Base-by-base conservation (phyloP, 2,329 filamentous ascomycete species). In the Cercospora zeae-maydis region DNA sequence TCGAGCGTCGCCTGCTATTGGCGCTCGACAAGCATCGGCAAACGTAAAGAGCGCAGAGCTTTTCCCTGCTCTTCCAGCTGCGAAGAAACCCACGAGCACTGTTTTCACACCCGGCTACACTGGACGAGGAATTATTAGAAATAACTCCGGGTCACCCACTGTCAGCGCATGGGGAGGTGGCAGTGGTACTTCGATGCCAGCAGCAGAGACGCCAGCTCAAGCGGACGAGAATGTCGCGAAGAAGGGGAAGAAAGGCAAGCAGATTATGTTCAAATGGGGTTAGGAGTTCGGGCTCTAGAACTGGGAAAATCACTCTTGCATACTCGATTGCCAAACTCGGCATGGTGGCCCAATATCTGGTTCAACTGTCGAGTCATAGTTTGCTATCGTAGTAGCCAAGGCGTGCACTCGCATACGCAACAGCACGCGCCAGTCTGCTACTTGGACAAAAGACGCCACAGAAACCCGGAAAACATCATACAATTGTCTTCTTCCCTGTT, bases 1-100 rank as follows among this genome's bases (percentile, higher is more conserved):
- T 24, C 63, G 72, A 4, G 61, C 69, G 4, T 72, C 72, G 66
- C 62, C 77, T 71, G 67, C 69, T 37, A 73, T 75, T 3, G 77
- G 79, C 54, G 45, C 57, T 10, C 73, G 80, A 13, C 73, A 75
- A 27, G 73, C 71, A 1, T 67, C 69, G 4, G 65, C 67, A 21
- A 73, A 73, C 45, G 33, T 71, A 21, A 58, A 70, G 63, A 63
- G 68, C 7, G 70, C 74, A 9, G 88, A 93, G 66, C 86, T 87
- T 0, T 97, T 97, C 77, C 93, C 93, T 0, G 88, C 92, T 1
- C 82, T 97, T 0, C 93, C 93, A 0, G 82, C 87, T 0, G 92
- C 92, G 1, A 84, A 90, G 0, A 97, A 87, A 70, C 85, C 85
- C 3, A 84, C 82, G 42, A 83, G 81, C 34, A 81, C 83, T 9